Evolutionary conservation across 2,329 filamentous ascomycete species (phyloP), one percentile per base, ranked within the genome.

Genomic region (Stemphylium vesicarium): DNA sequence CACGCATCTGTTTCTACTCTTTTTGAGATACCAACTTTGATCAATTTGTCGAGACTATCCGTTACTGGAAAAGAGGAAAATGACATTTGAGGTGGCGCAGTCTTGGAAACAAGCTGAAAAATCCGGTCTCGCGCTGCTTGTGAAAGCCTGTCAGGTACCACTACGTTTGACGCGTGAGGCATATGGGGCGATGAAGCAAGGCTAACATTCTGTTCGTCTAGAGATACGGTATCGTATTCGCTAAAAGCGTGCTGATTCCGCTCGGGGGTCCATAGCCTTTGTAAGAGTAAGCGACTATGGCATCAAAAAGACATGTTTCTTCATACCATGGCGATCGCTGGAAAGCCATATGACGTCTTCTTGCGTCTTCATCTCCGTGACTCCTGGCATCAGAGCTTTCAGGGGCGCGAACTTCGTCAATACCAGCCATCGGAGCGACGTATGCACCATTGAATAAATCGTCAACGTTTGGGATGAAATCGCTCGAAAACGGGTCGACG

Each of bases 1-100:
- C 67, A 73, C 10, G 70, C 69, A 56, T 74, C 71, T 0, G 63
- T 69, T 31, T 74, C 71, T 9, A 65, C 56, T 38, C 70, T 44
- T 44, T 74, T 74, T 4, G 68, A 64, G 31, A 74, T 69, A 1
- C 70, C 69, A 13, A 70, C 69, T 37, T 72, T 70, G 33, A 73
- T 63, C 12, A 74, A 59, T 24, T 65, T 61, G 22, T 74, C 69
- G 15, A 74, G 46, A 36, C 62, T 68, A 7, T 69, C 60, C 2
- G 64, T 54, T 2, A 68, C 70, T 4, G 70, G 71, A n/a, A 74
- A 74, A 2, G 67, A 66, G 2, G 65, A 64, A 15, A 72, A 67
- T 0, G 63, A 59, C 0, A 73, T 56, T 9, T 66, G 64, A 24
- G 64, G 64, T 18, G 60, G 62, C 1, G 69, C 68, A 0, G 70